Conservation (phyloP, 2,329 filamentous ascomycete species). For the Monosporascus sp. region DNA sequence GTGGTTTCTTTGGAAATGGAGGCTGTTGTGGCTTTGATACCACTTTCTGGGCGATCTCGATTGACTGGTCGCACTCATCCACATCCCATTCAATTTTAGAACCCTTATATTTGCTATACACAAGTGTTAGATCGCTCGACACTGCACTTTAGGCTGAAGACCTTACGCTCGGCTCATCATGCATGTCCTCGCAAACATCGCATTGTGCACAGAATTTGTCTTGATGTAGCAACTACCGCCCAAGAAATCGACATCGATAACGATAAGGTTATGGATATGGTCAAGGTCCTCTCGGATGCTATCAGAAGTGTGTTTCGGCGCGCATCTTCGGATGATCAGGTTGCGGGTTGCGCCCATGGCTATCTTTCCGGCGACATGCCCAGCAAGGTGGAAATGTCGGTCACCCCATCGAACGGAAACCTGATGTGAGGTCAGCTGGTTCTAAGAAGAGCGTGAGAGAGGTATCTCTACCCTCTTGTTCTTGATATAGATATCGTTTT, state of each 20-base stretch:
- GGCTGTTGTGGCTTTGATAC: slow-evolving; percentile 7
- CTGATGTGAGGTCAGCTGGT: slow-evolving; percentile 34
- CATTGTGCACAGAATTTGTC: slow-evolving; percentile 72
- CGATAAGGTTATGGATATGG: slow-evolving; percentile 73
- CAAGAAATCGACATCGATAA: slow-evolving; percentile 59
- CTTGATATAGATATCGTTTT: slow-evolving; percentile 62
- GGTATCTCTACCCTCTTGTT: slow-evolving; percentile 55
- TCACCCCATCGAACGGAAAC: slow-evolving; percentile 65
- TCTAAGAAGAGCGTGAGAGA: slow-evolving; percentile 1
- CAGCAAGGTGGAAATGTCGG: slow-evolving; percentile 60
- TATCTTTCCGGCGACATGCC: slow-evolving; percentile 60
- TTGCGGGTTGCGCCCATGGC: slow-evolving; percentile 65
- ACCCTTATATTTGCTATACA: slow-evolving; percentile 58
- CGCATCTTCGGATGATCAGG: slow-evolving; percentile 59
- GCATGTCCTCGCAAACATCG: slow-evolving; percentile 70
- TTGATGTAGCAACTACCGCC: slow-evolving; percentile 60
- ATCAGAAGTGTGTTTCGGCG: slow-evolving; percentile 53
- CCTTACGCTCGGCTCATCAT: slow-evolving; percentile 61
- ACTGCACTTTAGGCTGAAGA: not conserved
- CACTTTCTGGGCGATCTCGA: slow-evolving; percentile 31
- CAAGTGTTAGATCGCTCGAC: slow-evolving; percentile 20
- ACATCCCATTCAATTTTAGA: slow-evolving; percentile 64
- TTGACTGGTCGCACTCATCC: slow-evolving; percentile 65
- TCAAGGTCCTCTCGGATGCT: slow-evolving; percentile 68
- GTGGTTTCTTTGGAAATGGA: slow-evolving; percentile 5